Base-by-base conservation (phyloP, 1,284 basidiomycete genomes). In the Tilletia indica region DNA sequence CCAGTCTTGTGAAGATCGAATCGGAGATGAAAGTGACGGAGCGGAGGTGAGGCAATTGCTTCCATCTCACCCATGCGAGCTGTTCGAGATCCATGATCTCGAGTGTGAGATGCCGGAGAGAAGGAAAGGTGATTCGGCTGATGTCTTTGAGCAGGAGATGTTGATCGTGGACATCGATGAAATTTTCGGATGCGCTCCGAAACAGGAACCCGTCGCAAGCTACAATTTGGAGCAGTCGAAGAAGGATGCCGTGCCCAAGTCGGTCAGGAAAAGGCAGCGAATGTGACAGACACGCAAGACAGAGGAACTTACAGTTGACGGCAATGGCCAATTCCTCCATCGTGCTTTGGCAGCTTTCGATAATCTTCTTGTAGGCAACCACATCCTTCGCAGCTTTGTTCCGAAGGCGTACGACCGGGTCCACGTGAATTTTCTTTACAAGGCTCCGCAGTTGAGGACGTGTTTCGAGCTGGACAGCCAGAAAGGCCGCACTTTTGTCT, bases 271-370 rank as follows among this genome's bases (percentile, higher is more conserved):
- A 54, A 54, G 4, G 51, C 51, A 54, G 16, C 4, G 6, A 54
- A 48, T 48, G 47, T 54, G 51, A 54, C 51, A 54, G 51, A 54
- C 51, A 54, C 51, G 51, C 19, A 54, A 48, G 47, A 19, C 19
- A 48, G 47, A 9, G 19, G 51, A 4, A 19, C 51, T 54, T 25
- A 54, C 51, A 4, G 16, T 54, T 54, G 51, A 54, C 51, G 16
- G 51, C 51, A 25, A 54, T 54, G 4, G 51, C 51, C 51, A 54
- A 25, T 25, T 54, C 51, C 16, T 54, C 51, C 19, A 54, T 19
- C 16, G 51, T 54, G 51, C 31, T 25, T 25, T 54, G 19, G 51
- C 51, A 54, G 19, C 31, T 16, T 16, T 54, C 4, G 51, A 54
- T 16, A 16, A 54, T 54, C 19, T 16, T 54, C 5, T 16, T 54